A percentile compares a stretch with the other conserved stretches of the same genome.
Conservation (phyloP, 2,329 filamentous ascomycete species). For the Xylariaceae sp. region DNA sequence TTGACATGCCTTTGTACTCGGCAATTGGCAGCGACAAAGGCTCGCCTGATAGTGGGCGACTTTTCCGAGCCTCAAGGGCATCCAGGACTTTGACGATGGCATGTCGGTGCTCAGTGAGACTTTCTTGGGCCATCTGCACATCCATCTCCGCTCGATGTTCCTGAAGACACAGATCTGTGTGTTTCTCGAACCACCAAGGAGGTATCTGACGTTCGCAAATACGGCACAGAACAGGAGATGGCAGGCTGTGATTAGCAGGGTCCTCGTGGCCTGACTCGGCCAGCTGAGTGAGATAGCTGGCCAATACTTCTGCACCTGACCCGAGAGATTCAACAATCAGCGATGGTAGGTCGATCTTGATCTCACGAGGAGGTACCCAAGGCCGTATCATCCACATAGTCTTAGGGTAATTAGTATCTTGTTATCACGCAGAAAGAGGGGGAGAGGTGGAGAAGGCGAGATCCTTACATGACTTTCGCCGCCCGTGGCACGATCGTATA, state of each 20-base stretch:
- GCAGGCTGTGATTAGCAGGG: conserved; percentile 71
- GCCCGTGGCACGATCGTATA: conserved; percentile 84
- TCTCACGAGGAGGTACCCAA: conserved; percentile 80
- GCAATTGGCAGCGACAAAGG: conserved; percentile 51
- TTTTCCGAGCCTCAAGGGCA: conserved; percentile 75
- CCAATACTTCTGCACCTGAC: conserved; percentile 89
- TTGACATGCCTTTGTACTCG: conserved; percentile 84
- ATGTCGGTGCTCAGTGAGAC: conserved; percentile 85
- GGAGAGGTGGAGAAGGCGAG: neutral
- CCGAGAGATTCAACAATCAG: conserved; percentile 90
- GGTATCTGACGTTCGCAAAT: conserved; percentile 97
- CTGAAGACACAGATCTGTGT: conserved; percentile 91
- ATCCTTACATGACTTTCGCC: conserved; percentile 81
- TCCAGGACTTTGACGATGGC: conserved; percentile 94
- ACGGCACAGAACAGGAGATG: conserved; percentile 82
- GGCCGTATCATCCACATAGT: conserved; percentile 99
- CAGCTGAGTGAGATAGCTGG: conserved; percentile 85
- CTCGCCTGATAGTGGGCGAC: conserved; percentile 57
- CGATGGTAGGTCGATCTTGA: conserved; percentile 89
- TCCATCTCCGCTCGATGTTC: conserved; percentile 98
- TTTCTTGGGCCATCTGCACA: conserved; percentile 92
- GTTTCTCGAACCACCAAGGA: conserved; percentile 99
- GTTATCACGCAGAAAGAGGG: neutral
- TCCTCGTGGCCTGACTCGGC: conserved; percentile 79
- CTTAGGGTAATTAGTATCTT: conserved; percentile 43